Percentiles rank a stretch among this genome's conserved stretches.
Evolutionary conservation across 768 basidiomycete species (phyloP).

Genomic region (Pulveroboletus ravenelii): DNA sequence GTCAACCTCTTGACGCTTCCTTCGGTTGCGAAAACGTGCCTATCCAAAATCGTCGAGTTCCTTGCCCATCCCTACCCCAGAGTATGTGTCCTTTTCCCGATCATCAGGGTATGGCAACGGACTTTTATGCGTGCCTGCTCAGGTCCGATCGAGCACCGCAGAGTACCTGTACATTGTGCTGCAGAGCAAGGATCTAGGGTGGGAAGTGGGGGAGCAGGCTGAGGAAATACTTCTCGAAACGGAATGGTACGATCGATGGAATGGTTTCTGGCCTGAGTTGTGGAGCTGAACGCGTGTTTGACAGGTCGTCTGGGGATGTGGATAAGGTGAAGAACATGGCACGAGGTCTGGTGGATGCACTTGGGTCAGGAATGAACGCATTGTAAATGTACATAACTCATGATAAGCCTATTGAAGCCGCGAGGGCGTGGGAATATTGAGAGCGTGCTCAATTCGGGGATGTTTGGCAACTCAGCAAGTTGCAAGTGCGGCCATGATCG

Average conservation of each 20-base stretch:
- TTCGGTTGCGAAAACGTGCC: constrained; percentile 38
- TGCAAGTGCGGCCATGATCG: constrained; percentile 30
- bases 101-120: constrained; percentile 9
- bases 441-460: not conserved
- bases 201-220: constrained; percentile 54
- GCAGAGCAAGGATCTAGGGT: constrained; percentile 62
- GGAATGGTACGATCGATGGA: constrained; percentile 56
- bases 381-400: constrained; percentile 12
- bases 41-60: constrained; percentile 51
- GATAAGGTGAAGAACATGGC: constrained; percentile 37
- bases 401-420: not conserved
- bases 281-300: constrained; percentile 27
- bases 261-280: constrained; percentile 5
- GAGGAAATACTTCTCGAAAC: constrained; percentile 76
- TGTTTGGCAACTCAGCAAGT: constrained; percentile 8
- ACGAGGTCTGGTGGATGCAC: constrained; percentile 36
- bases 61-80: constrained; percentile 77
- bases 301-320: constrained; percentile 47
- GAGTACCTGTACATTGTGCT: constrained; percentile 78
- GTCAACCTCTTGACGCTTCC: constrained; percentile 58
- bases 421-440: constrained; percentile 23
- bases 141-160: constrained; percentile 79
- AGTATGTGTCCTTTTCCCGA: constrained; percentile 42
- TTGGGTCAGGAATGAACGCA: constrained; percentile 30
- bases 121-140: constrained; percentile 1